Percentiles rank a stretch among this genome's conserved stretches.
phyloP scores from a whole-genome alignment of 306 rosid species.

The Malus sieversii region DNA sequence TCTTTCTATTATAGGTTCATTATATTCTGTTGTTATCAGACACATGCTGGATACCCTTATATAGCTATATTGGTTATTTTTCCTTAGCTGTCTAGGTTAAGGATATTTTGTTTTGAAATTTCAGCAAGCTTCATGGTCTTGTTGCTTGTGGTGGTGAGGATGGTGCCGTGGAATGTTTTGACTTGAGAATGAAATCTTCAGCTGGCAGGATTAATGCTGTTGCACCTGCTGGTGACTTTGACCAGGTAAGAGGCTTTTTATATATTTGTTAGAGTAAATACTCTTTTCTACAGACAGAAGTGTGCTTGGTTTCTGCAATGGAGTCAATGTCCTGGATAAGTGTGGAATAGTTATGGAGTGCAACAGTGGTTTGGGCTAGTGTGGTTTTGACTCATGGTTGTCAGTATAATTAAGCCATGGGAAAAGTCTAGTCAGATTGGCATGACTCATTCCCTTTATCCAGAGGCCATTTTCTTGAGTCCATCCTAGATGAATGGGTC shows the following conservation, averaged over 20 bases:
- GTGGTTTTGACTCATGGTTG: too few species aligned
- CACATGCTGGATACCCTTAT: background rate
- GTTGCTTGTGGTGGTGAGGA: conserved; percentile 97
- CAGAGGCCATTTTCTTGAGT: too few species aligned
- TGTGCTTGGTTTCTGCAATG: background rate
- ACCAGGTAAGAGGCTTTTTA: conserved; percentile 43
- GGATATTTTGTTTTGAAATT: conserved; percentile 23
- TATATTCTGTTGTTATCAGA: conserved; percentile 17
- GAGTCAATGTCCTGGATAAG: background rate
- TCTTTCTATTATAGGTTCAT: conserved; percentile 10
- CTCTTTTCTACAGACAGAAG: background rate
- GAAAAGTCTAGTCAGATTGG: too few species aligned
- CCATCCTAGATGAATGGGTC: too few species aligned
- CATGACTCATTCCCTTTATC: too few species aligned
- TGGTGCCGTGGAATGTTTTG: conserved; percentile 94
- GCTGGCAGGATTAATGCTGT: conserved; percentile 83
- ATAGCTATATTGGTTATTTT: background rate
- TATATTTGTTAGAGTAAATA: conserved; percentile 6
- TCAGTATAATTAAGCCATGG: too few species aligned
- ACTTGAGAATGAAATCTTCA: conserved; percentile 69
- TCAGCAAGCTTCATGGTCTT: conserved; percentile 82
- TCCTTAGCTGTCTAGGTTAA: conserved; percentile 12
- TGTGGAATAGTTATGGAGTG: too few species aligned
- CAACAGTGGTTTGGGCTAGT: too few species aligned
- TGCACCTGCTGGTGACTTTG: conserved; percentile 64